Base-by-base conservation (phyloP, 495 filamentous ascomycete species). In the Daldinia vernicosa region DNA sequence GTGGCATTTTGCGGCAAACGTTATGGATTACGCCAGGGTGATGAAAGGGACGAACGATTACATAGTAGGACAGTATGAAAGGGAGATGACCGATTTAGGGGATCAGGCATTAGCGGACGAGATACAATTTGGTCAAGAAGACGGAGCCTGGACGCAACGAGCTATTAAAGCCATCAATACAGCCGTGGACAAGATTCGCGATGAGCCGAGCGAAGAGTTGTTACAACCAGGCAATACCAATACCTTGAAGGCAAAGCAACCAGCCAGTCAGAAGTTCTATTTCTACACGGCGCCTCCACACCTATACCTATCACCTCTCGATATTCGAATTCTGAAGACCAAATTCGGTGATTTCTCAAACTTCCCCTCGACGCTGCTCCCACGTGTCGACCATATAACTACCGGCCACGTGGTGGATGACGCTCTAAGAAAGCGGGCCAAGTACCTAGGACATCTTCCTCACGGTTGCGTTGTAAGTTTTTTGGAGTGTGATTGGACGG, bases 401-500 rank as follows among this genome's bases (percentile, higher is more conserved):
- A 93, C 92, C 1, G 93, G 94, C 22, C 93, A 98, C 73, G 90
- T 93, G 19, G 88, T 99, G 28, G 96, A 98, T 71, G 94, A 98
- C 72, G 91, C 92, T 28, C 81, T 98, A 35, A 88, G 95, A 40
- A 93, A 91, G 78, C 87, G 93, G 57, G 88, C 92, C 33, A 97
- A 95, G 77, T 99, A 98, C 72, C 85, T 99, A 1, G 89, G 90
- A 6, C 95, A 99, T 77, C 86, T 99, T 14, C 95, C 95, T 0
- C 88, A 93, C 60, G 95, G 95, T 2, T 98, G 95, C 78, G 92
- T 97, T 67, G 93, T 98, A 43, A 92, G 86, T 70, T 98, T 98
- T 74, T 81, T 99, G 0, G 95, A 98, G 79, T 99, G 95, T 72
- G 93, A 99, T 77, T 99, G 95, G 95, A 93, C 93, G 1, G 95